Evolutionary conservation across 2,329 filamentous ascomycete genomes (phyloP), one percentile per base, ranked within the genome.

Genomic region (Calonectria pseudoreteaudii): DNA sequence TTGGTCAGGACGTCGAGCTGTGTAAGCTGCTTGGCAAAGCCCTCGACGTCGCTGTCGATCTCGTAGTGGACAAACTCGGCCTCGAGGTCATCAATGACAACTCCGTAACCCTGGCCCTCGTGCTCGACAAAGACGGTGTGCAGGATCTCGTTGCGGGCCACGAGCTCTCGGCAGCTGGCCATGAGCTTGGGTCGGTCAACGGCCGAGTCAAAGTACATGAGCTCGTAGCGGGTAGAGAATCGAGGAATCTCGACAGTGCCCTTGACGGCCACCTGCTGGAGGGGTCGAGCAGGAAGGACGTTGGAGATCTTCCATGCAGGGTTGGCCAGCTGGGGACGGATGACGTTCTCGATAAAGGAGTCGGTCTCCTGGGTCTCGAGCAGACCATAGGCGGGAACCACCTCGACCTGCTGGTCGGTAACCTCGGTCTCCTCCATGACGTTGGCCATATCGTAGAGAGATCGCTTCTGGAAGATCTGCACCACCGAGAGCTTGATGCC

Each of bases 91-190:
- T 90, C 86, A 2, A 94, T 83, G 0, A 94, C 89, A 2, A 92
- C 90, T 68, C 89, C 88, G 73, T 91, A 87, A 77, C 88, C 90
- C 47, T 86, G 85, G 8, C 84, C 85, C 28, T 86, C 84, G 71
- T 87, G 85, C 70, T 88, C 85, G 18, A 93, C 86, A 75, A 94
- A 94, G 7, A 93, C 90, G 0, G 92, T 94, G 6, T 92, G 89
- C 3, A 94, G 85, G 30, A 94, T 91, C 77, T 93, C 91, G 79
- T 93, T 92, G 10, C 86, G 86, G 3, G 87, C 83, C 1, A 94
- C 89, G 4, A 94, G 88, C 41, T 90, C 84, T 64, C 87, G 86
- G 75, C 90, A 92, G 62, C 87, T 86, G 23, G 83, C 74, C 38
- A 88, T 84, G 30, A 93, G 86, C 16, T 86, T 86, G 14, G 85